Percentiles rank a stretch among this genome's conserved stretches.
These are phyloP conservation scores for Aspergillus leporis DNA, from an alignment of 495 filamentous ascomycete genomes.

Conservation along the genomic window DNA sequence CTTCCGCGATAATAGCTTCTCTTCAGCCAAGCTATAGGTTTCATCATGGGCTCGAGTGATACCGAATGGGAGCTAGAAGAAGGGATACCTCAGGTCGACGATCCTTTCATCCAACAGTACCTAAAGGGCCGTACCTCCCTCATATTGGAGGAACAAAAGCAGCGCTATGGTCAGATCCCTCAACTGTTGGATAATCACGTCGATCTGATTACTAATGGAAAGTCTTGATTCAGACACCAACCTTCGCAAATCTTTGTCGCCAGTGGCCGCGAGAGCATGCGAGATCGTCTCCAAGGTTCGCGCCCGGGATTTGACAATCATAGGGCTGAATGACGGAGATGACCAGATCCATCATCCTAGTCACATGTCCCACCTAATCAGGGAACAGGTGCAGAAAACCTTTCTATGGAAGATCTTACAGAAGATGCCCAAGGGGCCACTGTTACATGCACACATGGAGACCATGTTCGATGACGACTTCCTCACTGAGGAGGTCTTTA, in stretches of 20 bases:
- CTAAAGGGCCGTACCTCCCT: slow-evolving; percentile 73
- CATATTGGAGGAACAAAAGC: slow-evolving; percentile 75
- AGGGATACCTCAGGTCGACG: slow-evolving; percentile 54
- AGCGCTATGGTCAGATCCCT: slow-evolving; percentile 69
- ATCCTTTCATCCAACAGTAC: slow-evolving; percentile 80
- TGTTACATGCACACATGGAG: slow-evolving; percentile 86
- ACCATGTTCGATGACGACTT: slow-evolving; percentile 87
- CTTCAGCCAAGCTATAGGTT: background rate
- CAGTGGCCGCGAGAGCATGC: slow-evolving; percentile 71
- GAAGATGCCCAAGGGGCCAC: slow-evolving; percentile 85
- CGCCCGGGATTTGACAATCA: slow-evolving; percentile 65
- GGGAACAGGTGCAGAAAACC: slow-evolving; percentile 75
- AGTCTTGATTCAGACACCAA: slow-evolving; percentile 30
- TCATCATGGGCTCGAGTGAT: slow-evolving; percentile 28
- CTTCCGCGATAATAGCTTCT: background rate
- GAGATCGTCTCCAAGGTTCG: slow-evolving; percentile 78
- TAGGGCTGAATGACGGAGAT: slow-evolving; percentile 50
- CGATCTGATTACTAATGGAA: background rate
- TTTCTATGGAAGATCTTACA: slow-evolving; percentile 83
- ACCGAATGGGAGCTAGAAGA: slow-evolving; percentile 50
- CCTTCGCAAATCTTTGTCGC: slow-evolving; percentile 64
- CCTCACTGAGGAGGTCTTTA: slow-evolving; percentile 67
- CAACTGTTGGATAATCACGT: background rate
- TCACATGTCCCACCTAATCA: slow-evolving; percentile 53
- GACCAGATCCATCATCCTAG: background rate